Base-by-base conservation (phyloP, 192 early-diverging fungal genomes). In the Mortierella alpina region DNA sequence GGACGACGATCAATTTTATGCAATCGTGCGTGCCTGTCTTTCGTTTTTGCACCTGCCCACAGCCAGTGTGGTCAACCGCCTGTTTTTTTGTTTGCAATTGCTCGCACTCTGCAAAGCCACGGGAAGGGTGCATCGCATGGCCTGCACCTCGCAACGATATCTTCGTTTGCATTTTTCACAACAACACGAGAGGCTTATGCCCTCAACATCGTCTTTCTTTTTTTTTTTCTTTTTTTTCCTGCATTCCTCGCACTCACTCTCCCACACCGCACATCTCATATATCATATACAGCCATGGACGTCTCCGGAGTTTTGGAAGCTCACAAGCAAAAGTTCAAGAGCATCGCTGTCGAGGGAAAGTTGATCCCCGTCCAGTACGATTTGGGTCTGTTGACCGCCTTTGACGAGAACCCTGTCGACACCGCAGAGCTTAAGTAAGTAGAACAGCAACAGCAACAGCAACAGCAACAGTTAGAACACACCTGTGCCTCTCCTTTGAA, bases 331-430 rank as follows among this genome's bases (percentile, higher is more conserved):
- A 85, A 89, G 86, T 89, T 90, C 63, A 75, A 74, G 80, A 70
- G 67, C 5, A 68, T 82, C 41, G 51, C 88, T 13, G 88, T 84
- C 70, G 95, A 95, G 14, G 92, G 94, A 63, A 94, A 93, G 72
- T 82, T 92, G 48, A 86, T 95, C 47, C 95, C 95, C 22, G 82
- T 96, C 51, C 94, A 97, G 64, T 91, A 92, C 65, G 97, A 99
- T 88, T 86, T 97, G 41, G 93, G 92, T n/a, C 86, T 93, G 61
- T 85, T 99, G 20, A 85, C 92, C 17, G 91, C 85, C 13, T 95
- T 90, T 71, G 96, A 99, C 85, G 88, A 87, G 49, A 96, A 95
- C 84, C 87, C 93, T 63, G 75, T 97, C 11, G 91, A 97, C 73
- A 87, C 90, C 49, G 68, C 69, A n/a, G 82, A 81, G 54, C 77